Evolutionary conservation across 1,139 yeast species (phyloP).

Genomic region (Debaryomyces psychrophilus): DNA sequence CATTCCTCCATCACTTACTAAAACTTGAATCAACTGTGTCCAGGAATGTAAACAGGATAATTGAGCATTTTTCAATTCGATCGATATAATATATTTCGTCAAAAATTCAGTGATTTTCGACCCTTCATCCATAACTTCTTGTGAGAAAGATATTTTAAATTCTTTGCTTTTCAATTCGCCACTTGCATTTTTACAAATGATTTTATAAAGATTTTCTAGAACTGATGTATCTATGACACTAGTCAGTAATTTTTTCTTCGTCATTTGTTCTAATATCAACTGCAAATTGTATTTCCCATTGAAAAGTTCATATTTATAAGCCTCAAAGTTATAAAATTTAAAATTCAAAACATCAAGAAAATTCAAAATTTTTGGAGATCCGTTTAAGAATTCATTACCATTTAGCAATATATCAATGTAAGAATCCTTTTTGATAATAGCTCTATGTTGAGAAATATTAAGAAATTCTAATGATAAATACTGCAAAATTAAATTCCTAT

Average conservation of each 20-base stretch:
- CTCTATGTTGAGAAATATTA: slow-evolving; percentile 52
- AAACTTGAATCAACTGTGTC: slow-evolving; percentile 76
- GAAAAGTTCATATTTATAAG: slow-evolving; percentile 42
- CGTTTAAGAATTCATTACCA: slow-evolving; percentile 47
- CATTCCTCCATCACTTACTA: slow-evolving; percentile 59
- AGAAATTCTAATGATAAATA: slow-evolving; percentile 76
- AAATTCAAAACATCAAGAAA: slow-evolving; percentile 72
- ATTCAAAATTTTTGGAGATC: slow-evolving; percentile 65
- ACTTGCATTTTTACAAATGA: slow-evolving; percentile 25
- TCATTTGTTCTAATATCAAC: slow-evolving; percentile 30
- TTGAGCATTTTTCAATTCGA: slow-evolving; percentile 55
- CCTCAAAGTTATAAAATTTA: slow-evolving; percentile 44
- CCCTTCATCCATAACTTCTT: slow-evolving; percentile 32
- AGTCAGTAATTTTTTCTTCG: slow-evolving; percentile 17
- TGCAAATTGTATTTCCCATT: slow-evolving; percentile 38
- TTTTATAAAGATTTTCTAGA: slow-evolving; percentile 27
- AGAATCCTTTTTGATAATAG: slow-evolving; percentile 56
- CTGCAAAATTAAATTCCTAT: slow-evolving; percentile 64
- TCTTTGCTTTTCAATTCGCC: slow-evolving; percentile 24
- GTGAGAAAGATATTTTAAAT: slow-evolving; percentile 26
- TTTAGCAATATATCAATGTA: slow-evolving; percentile 59
- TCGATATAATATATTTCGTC: slow-evolving; percentile 46
- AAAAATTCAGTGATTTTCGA: slow-evolving; percentile 37
- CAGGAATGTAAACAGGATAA: slow-evolving; percentile 73
- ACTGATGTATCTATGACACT: slow-evolving; percentile 23